phyloP scores from a whole-genome alignment of 768 basidiomycete genomes.

The Agaricus bisporus region DNA sequence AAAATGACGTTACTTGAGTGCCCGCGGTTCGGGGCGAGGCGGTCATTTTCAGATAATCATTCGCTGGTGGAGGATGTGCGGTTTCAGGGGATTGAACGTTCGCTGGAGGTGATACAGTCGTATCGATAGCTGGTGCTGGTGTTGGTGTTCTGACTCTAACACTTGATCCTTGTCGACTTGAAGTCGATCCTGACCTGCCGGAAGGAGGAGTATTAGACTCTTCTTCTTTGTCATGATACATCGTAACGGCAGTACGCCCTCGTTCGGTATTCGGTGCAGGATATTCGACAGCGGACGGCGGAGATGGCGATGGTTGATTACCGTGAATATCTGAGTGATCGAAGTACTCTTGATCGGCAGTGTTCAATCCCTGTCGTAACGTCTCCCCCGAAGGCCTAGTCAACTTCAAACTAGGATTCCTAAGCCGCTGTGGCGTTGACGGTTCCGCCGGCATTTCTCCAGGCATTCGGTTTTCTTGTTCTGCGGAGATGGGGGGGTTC shows the following conservation, averaged over 20 bases:
- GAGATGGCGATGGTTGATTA: neutral
- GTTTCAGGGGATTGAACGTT: neutral
- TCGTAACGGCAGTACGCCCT: constrained; percentile 1
- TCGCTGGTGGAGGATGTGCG: constrained; percentile 1
- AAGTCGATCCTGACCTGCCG: neutral
- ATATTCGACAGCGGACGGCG: neutral
- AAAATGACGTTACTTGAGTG: constrained; percentile 1
- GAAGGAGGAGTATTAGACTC: neutral
- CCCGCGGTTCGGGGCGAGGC: neutral
- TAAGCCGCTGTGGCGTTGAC: neutral
- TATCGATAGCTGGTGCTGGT: neutral
- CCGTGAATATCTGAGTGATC: neutral
- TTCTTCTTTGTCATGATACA: constrained; percentile 1
- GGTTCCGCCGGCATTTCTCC: neutral
- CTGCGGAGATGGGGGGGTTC: neutral
- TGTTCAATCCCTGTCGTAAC: neutral
- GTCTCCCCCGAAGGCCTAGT: constrained; percentile 5
- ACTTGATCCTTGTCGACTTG: neutral
- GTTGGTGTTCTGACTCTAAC: neutral
- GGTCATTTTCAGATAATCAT: constrained; percentile 6
- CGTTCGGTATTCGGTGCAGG: constrained; percentile 1
- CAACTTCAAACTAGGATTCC: neutral
- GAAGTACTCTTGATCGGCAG: neutral
- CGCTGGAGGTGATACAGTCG: neutral
- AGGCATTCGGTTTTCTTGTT: constrained; percentile 1